phyloP scores from a whole-genome alignment of 2,329 filamentous ascomycete species.

The Sclerotinia minor region DNA sequence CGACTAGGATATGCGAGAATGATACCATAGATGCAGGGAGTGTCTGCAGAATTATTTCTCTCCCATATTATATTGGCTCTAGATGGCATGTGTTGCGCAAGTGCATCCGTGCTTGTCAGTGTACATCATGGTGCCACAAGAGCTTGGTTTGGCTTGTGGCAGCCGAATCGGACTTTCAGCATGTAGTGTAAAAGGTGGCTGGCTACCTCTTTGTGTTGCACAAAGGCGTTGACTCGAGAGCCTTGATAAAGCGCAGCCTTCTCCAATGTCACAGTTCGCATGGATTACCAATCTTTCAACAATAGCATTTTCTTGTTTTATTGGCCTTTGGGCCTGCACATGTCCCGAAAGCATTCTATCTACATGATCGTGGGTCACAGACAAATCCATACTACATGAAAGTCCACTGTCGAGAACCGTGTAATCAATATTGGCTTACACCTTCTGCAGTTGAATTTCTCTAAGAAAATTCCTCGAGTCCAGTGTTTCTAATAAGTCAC shows the following conservation, averaged over 20 bases:
- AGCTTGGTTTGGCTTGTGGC: neutral
- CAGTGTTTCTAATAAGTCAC: neutral
- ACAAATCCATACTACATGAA: neutral
- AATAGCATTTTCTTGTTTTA: neutral
- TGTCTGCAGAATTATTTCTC: neutral
- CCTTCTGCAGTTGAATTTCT: neutral
- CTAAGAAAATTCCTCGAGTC: neutral
- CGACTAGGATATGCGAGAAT: neutral
- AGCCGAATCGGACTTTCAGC: neutral
- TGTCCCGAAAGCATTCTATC: neutral
- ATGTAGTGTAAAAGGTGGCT: slow-evolving; percentile 11
- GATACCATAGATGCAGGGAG: neutral
- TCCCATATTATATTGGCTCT: slow-evolving; percentile 10
- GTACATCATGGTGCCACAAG: neutral
- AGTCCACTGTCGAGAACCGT: neutral
- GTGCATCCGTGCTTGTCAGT: neutral
- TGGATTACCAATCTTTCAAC: neutral
- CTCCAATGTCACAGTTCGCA: neutral
- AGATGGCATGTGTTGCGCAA: neutral
- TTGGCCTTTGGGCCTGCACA: neutral
- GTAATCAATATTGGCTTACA: neutral
- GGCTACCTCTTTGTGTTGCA: neutral
- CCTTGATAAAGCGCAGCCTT: neutral
- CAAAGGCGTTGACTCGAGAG: neutral
- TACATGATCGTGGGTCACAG: neutral